Conservation (phyloP, 2,329 filamentous ascomycete genomes). For the Aspergillus intermedius region DNA sequence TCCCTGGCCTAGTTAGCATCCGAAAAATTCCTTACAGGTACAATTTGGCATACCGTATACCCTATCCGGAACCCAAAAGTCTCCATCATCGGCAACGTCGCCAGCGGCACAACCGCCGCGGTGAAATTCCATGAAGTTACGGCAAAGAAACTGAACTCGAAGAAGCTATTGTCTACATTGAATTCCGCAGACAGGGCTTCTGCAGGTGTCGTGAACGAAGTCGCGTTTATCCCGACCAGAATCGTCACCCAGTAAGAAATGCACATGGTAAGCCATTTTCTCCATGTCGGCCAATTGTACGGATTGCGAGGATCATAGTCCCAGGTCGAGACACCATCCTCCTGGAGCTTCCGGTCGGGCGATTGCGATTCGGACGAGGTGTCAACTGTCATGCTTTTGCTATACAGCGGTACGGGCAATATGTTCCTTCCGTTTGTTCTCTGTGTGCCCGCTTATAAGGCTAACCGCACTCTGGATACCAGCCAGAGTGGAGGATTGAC, state of each 20-base stretch:
- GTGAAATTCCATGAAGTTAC: constrained; percentile 16
- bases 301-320: constrained; percentile 11
- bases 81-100: constrained; percentile 15
- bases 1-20: neutral
- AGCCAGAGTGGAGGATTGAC: neutral
- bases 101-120: constrained; percentile 12
- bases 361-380: neutral
- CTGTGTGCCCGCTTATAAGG: too few relatives aligned
- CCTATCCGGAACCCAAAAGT: constrained; percentile 13
- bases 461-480: neutral
- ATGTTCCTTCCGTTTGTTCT: too few relatives aligned
- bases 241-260: constrained; percentile 14
- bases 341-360: neutral
- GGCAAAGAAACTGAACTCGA: constrained; percentile 16
- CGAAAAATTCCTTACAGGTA: neutral
- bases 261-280: constrained; percentile 14
- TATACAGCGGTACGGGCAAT: neutral
- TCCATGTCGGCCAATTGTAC: constrained; percentile 12
- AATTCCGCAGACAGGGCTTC: constrained; percentile 11
- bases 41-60: constrained; percentile 5
- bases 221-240: constrained; percentile 14
- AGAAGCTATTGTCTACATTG: constrained; percentile 7
- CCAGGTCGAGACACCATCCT: constrained; percentile 2
- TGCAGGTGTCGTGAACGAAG: constrained; percentile 14
- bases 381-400: neutral